A percentile compares a stretch with the other conserved stretches of the same genome.
phyloP scores from a whole-genome alignment of 306 rosid genomes.

The Crotalaria pallida region DNA sequence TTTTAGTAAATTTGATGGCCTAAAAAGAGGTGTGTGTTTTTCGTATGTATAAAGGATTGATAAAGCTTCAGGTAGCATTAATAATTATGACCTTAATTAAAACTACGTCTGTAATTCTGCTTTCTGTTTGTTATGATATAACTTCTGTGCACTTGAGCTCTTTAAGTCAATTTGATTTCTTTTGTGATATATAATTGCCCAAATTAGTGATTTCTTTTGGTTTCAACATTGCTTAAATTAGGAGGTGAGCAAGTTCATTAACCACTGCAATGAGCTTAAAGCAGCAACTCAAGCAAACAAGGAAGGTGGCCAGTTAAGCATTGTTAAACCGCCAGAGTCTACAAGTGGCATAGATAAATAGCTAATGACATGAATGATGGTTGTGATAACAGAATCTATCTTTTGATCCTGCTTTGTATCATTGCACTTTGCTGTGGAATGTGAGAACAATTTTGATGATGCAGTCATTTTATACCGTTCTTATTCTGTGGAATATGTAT shows the following conservation, averaged over 20 bases:
- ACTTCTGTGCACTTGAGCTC: not conserved
- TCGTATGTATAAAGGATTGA: not conserved
- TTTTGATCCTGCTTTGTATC: not conserved
- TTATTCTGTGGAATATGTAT: not conserved
- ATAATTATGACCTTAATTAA: too few species aligned
- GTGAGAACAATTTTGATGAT: not conserved
- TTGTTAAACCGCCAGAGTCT: slow-evolving; percentile 49
- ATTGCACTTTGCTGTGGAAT: not conserved
- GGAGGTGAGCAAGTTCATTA: slow-evolving; percentile 93
- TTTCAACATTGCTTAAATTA: slow-evolving; percentile 27
- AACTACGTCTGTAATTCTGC: not conserved
- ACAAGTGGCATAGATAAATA: slow-evolving; percentile 32
- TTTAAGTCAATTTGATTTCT: not conserved
- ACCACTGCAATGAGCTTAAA: slow-evolving; percentile 80
- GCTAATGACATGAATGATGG: slow-evolving; percentile 12
- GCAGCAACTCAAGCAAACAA: slow-evolving; percentile 76
- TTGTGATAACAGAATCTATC: not conserved
- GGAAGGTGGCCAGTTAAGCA: slow-evolving; percentile 81
- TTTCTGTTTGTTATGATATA: not conserved
- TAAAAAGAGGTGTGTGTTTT: not conserved
- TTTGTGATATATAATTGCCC: not conserved
- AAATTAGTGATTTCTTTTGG: not conserved
- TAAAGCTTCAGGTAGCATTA: not conserved
- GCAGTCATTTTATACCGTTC: not conserved
- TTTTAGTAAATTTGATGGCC: not conserved